Base-by-base conservation (phyloP, 169 alveolate genomes). In the Plasmodium gaboni region DNA sequence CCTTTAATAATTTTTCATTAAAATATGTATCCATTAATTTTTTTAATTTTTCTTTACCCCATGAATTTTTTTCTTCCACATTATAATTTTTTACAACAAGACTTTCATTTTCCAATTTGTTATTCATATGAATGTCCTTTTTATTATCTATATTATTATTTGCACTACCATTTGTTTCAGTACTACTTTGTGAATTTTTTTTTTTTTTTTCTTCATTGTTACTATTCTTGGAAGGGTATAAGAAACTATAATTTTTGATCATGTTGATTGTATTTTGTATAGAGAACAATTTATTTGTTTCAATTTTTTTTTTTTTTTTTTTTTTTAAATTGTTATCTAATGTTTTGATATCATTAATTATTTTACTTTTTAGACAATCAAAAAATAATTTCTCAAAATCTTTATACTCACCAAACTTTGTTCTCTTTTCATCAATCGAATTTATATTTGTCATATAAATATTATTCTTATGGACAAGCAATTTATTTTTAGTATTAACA, bases 321-420 rank as follows among this genome's bases (percentile, higher is more conserved):
- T 48, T 67, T 72, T 80, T 80, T 13, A 80, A 80, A 68, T 63
- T 80, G 38, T 68, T 28, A 50, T 80, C 90, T 72, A 80, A 38
- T 0, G 90, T 68, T 68, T 80, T 80, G 67, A 80, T 67, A 24
- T 80, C 90, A 53, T 80, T 53, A n/a, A 80, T 53, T 51, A 80
- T 80, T 26, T 67, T 80, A 28, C 53, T 57, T 38, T 80, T 80
- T 44, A 80, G 24, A 32, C 90, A 80, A 9, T 80, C 68, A 53
- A 80, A 80, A 42, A 80, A 80, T 17, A 80, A 48, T 15, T 80
- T 80, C 50, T 80, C 85, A 28, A 80, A 80, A 26, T 68, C 0
- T 19, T 80, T 80, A 53, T 80, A 80, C 13, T 80, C 72, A 0
- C 65, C 26, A 19, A 68, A 6, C n/a, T 53, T 80, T 24, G 28